Evolutionary conservation across 2,329 filamentous ascomycete species (phyloP).

Genomic region (Colletotrichum chlorophyti): DNA sequence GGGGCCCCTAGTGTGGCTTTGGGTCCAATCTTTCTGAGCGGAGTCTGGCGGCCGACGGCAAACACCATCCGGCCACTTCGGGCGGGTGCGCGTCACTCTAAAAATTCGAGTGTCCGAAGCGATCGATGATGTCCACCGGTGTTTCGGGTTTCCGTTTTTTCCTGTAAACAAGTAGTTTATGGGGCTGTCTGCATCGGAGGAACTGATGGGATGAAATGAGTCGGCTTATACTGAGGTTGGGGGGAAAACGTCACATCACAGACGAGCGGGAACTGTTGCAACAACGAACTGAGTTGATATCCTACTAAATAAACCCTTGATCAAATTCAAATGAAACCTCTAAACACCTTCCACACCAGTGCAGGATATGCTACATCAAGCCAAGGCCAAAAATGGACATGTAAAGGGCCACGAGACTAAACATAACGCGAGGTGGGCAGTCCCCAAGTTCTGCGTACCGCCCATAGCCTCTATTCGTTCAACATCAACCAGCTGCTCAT

Average conservation of each 20-base stretch:
- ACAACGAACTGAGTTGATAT: too few relatives aligned
- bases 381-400: conserved; percentile 27
- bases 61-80: conserved; percentile 6
- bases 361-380: conserved; percentile 32
- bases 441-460: conserved; percentile 9
- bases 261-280: too few relatives aligned
- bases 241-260: not conserved
- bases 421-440: conserved; percentile 20
- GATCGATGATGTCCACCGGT: not conserved
- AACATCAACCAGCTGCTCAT: conserved; percentile 11
- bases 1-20: conserved; percentile 1
- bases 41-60: conserved; percentile 19
- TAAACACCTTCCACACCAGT: conserved; percentile 29
- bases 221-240: too few relatives aligned
- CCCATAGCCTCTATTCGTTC: not conserved
- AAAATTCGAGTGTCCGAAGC: not conserved
- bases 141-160: not conserved
- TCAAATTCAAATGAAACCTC: conserved; percentile 27
- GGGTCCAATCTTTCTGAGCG: conserved; percentile 16
- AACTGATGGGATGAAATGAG: too few relatives aligned
- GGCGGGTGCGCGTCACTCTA: not conserved
- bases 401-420: conserved; percentile 22
- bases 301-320: conserved; percentile 11
- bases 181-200: too few relatives aligned
- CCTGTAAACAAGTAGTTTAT: too few relatives aligned